These are phyloP conservation scores for Beauveria rudraprayagi DNA, from an alignment of 2,329 filamentous ascomycete genomes.

Conservation along the genomic window DNA sequence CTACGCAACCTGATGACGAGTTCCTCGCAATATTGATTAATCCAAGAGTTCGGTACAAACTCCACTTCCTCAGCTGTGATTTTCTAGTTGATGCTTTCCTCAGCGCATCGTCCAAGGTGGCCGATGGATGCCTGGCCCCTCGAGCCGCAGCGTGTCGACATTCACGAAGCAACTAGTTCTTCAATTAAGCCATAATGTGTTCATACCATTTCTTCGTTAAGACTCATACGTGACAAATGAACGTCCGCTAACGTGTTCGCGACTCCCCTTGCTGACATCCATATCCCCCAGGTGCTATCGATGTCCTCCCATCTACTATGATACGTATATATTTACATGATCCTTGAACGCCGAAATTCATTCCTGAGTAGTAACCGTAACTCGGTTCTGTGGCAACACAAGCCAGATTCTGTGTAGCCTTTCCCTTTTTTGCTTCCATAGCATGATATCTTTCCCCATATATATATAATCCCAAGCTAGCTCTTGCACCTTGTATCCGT, in stretches of 20 bases:
- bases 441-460: slow-evolving; percentile 14
- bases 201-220: slow-evolving; percentile 25
- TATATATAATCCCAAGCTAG: slow-evolving; percentile 20
- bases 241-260: slow-evolving; percentile 15
- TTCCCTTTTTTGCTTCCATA: neutral
- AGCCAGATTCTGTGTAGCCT: slow-evolving; percentile 5
- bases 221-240: slow-evolving; percentile 22
- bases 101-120: too few relatives aligned
- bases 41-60: neutral
- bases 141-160: neutral
- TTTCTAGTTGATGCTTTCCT: neutral
- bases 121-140: neutral
- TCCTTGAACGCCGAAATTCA: slow-evolving; percentile 13
- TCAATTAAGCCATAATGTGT: slow-evolving; percentile 23
- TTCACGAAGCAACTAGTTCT: neutral
- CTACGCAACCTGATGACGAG: slow-evolving; percentile 1
- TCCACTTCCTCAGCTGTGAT: neutral
- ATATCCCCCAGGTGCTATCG: slow-evolving; percentile 12
- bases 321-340: slow-evolving; percentile 19
- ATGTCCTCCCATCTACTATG: slow-evolving; percentile 14
- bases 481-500: neutral
- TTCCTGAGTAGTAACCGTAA: neutral
- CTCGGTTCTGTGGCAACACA: slow-evolving; percentile 2
- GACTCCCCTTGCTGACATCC: slow-evolving; percentile 16
- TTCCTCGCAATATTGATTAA: neutral